phyloP scores from a whole-genome alignment of 2,329 filamentous ascomycete genomes.

The Beauveria sp. region DNA sequence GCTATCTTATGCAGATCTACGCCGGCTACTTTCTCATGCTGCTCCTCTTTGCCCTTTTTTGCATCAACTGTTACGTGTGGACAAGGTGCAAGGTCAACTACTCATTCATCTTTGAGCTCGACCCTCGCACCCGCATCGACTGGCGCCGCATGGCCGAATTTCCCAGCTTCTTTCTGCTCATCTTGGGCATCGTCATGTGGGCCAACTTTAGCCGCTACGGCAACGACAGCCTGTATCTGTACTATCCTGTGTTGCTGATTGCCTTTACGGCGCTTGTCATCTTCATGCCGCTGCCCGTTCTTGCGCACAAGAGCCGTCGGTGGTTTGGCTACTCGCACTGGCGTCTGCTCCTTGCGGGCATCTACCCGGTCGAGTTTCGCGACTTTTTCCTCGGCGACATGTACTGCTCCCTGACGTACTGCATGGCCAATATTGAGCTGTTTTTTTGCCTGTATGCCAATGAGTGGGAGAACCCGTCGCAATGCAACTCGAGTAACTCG shows the following conservation, averaged over 20 bases:
- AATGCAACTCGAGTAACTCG: conserved; percentile 83
- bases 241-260: conserved; percentile 79
- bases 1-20: conserved; percentile 80
- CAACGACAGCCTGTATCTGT: conserved; percentile 62
- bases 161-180: conserved; percentile 72
- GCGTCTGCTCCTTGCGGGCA: conserved; percentile 73
- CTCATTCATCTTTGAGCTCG: conserved; percentile 93
- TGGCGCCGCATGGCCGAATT: conserved; percentile 86
- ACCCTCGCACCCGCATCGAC: conserved; percentile 73
- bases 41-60: conserved; percentile 78
- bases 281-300: conserved; percentile 64
- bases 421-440: conserved; percentile 78
- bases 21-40: conserved; percentile 84
- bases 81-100: conserved; percentile 84
- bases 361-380: conserved; percentile 91
- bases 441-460: conserved; percentile 93
- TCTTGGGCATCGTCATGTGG: conserved; percentile 77
- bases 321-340: conserved; percentile 92
- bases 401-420: conserved; percentile 91
- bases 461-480: conserved; percentile 61
- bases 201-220: conserved; percentile 74
- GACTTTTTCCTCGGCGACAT: conserved; percentile 98
- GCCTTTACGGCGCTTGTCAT: conserved; percentile 59
- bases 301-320: conserved; percentile 68
- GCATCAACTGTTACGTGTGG: conserved; percentile 79